Evolutionary conservation across 495 filamentous ascomycete genomes (phyloP).

Genomic region (Daldinia grandis): DNA sequence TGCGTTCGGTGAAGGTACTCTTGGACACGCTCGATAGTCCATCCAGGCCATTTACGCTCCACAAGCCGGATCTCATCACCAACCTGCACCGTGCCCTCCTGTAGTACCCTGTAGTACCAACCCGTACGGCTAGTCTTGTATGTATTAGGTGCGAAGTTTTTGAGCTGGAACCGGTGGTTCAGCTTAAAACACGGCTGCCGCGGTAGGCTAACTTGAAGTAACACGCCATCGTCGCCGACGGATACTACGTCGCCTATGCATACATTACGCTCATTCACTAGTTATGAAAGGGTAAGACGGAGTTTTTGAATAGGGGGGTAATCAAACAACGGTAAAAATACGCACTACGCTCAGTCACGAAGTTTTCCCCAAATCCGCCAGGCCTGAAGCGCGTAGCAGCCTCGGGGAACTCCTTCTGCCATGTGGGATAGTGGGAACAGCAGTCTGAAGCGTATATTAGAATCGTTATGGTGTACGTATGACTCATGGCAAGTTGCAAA

Average conservation of each 20-base stretch:
- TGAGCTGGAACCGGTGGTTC: constrained; percentile 63
- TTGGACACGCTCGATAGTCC: constrained; percentile 65
- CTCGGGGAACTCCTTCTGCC: constrained; percentile 55
- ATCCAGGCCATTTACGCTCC: constrained; percentile 55
- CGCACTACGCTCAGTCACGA: constrained; percentile 52
- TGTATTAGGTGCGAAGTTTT: constrained; percentile 62
- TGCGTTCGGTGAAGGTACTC: constrained; percentile 61
- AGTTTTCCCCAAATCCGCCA: constrained; percentile 67
- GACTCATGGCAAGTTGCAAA: neutral
- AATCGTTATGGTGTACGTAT: neutral
- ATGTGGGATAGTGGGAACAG: constrained; percentile 60
- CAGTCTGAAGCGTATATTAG: constrained; percentile 50
- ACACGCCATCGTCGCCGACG: constrained; percentile 49
- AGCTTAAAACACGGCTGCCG: constrained; percentile 66
- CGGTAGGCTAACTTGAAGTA: constrained; percentile 58
- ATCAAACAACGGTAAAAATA: constrained; percentile 6
- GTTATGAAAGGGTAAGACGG: neutral
- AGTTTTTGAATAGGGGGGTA: constrained; percentile 11
- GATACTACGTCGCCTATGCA: constrained; percentile 65
- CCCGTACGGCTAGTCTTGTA: constrained; percentile 61
- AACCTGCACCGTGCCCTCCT: constrained; percentile 55
- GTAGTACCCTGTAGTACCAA: constrained; percentile 64
- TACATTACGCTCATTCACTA: constrained; percentile 64
- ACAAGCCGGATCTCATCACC: constrained; percentile 58
- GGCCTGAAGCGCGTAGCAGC: constrained; percentile 54